These are phyloP conservation scores for Cordyceps farinosa DNA, from an alignment of 2,329 filamentous ascomycete genomes.

Conservation along the genomic window DNA sequence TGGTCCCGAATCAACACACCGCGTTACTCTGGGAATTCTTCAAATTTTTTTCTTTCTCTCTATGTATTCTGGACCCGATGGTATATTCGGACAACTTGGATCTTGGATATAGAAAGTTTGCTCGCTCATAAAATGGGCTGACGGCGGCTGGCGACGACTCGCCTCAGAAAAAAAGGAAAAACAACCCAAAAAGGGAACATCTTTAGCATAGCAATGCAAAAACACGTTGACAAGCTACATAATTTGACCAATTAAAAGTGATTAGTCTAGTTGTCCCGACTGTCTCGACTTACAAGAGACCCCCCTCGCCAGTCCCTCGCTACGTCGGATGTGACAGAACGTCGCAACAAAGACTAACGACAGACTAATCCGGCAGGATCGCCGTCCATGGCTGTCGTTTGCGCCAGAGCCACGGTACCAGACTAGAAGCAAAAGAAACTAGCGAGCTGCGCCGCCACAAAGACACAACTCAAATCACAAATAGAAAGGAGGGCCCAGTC, in stretches of 20 bases:
- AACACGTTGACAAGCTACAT: conserved; percentile 5
- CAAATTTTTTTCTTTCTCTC: neutral
- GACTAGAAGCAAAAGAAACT: conserved; percentile 7
- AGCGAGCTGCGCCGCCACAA: too few relatives aligned
- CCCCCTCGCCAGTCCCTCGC: too few relatives aligned
- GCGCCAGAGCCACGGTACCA: neutral
- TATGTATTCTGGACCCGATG: conserved; percentile 10
- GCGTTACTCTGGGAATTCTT: conserved; percentile 6
- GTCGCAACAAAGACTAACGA: neutral
- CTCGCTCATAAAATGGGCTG: neutral
- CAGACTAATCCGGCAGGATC: conserved; percentile 6
- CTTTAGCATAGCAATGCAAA: conserved; percentile 17
- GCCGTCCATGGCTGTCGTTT: conserved; percentile 13
- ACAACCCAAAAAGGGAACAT: neutral
- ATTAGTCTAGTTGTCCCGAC: too few relatives aligned
- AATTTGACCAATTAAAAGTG: neutral
- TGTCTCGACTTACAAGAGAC: too few relatives aligned
- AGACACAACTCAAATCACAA: too few relatives aligned
- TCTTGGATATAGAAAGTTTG: conserved; percentile 13
- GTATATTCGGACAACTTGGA: neutral
- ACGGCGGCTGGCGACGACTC: neutral
- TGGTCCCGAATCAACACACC: conserved; percentile 2
- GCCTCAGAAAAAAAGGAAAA: neutral
- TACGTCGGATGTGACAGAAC: neutral
- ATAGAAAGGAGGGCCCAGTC: too few relatives aligned